Evolutionary conservation across 371 early-diverging fungal species (phyloP).

Genomic region (Smittium mucronatum): DNA sequence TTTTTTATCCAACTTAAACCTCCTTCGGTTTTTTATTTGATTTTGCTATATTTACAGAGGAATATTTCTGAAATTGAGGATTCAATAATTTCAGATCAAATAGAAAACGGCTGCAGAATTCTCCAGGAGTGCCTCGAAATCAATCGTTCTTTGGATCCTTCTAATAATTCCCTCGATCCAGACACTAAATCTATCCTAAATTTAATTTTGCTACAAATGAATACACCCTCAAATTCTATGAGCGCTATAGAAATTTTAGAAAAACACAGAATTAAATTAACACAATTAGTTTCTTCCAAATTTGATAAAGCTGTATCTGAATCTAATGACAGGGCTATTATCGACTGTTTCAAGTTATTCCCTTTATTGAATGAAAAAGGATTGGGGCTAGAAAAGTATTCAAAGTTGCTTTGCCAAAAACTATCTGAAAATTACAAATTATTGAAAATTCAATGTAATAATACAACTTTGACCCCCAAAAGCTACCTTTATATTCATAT

Average conservation of each 20-base stretch:
- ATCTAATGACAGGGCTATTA: slow-evolving; percentile 56
- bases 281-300: slow-evolving; percentile 50
- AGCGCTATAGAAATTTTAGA: slow-evolving; percentile 27
- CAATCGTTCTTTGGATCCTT: neutral
- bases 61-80: neutral
- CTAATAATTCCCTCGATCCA: neutral
- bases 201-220: neutral
- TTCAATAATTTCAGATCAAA: neutral
- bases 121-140: neutral
- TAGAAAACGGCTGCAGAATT: neutral
- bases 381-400: slow-evolving; percentile 74
- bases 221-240: neutral
- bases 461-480: too few relatives aligned
- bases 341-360: slow-evolving; percentile 76
- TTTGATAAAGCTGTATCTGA: slow-evolving; percentile 67
- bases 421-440: slow-evolving; percentile 24
- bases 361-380: slow-evolving; percentile 67
- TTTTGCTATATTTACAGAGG: neutral
- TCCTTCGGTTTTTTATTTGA: neutral
- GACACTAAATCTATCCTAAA: neutral
- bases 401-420: slow-evolving; percentile 63
- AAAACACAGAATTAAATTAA: slow-evolving; percentile 45
- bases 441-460: neutral
- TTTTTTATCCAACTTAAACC: neutral
- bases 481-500: too few relatives aligned